Conservation (phyloP, 805 yeast genomes). For the Cyberlindnera maritima region DNA sequence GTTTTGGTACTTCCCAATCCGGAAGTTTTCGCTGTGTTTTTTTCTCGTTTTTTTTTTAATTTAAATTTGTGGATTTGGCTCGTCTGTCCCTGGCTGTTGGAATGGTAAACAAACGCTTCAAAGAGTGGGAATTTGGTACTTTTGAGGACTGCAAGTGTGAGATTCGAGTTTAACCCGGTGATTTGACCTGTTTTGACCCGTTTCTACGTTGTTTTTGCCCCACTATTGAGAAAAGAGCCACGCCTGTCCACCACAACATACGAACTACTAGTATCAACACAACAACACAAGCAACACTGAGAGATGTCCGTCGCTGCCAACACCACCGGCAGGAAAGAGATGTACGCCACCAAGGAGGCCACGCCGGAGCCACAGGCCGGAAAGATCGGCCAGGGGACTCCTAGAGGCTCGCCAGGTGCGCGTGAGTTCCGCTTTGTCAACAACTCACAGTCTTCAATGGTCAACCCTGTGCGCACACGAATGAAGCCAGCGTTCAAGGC, state of each 20-base stretch:
- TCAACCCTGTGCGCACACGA: slow-evolving; percentile 12
- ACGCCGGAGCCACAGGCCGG: neutral
- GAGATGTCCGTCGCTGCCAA: neutral
- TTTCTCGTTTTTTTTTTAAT: neutral
- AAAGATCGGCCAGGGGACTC: neutral
- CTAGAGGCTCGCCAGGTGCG: neutral
- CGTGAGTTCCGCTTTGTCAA: slow-evolving; percentile 25
- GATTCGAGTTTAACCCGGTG: too few species aligned
- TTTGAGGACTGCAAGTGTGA: too few species aligned
- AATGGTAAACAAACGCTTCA: too few species aligned
- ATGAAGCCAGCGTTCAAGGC: slow-evolving; percentile 28
- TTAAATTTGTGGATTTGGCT: neutral
- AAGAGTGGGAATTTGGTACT: too few species aligned
- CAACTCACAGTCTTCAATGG: slow-evolving; percentile 22
- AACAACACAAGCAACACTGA: too few species aligned
- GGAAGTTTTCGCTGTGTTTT: slow-evolving; percentile 3
- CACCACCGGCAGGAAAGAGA: neutral
- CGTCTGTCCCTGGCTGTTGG: neutral
- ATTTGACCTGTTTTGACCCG: too few species aligned
- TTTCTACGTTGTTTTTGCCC: too few species aligned
- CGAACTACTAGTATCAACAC: too few species aligned
- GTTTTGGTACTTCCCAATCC: slow-evolving; percentile 1
- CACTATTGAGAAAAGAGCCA: too few species aligned
- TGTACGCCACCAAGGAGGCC: neutral
- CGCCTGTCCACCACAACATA: too few species aligned